Evolutionary conservation across 805 yeast genomes (phyloP), one percentile per base, ranked within the genome.

Genomic region (Yarrowia porcina): DNA sequence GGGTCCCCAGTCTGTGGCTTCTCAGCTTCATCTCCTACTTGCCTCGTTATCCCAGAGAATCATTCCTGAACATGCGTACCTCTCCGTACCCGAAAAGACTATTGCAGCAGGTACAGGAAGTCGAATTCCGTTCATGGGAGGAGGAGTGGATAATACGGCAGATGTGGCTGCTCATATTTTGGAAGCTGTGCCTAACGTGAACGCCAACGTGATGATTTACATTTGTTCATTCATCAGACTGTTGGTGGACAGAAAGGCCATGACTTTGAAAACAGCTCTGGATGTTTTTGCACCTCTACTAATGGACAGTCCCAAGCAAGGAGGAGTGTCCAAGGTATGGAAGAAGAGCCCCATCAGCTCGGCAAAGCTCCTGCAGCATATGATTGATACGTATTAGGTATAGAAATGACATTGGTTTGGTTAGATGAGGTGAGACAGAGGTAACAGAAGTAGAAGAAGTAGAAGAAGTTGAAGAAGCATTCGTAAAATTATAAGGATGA

Each of bases 1-100:
- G 15, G 83, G 80, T 2, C 74, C 76, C 6, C 76, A 78, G 39
- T 79, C 86, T 2, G 76, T 74, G 1, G 72, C 76, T 0, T 70
- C 70, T 39, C 67, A 66, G 50, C 67, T 74, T 21, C 33, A 66
- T 11, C 57, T 66, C 1, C 57, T 79, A 13, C 64, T 79, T 64
- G 67, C 71, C 23, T 72, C 73, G 45, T 61, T 78, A 4, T 75
- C 76, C 39, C 81, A 78, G 18, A 79, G 81, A 6, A 73, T 79
- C n/a, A 72, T 79, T 10, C 73, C 79, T 3, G 44, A 67, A 65
- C 15, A 76, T 71, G 59, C 68, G 44, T 54, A 64, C 63, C 30
- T 67, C 65, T 17, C 66, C 65, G 35, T 67, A 68, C 27, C 66
- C 69, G 45, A 67, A 71, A 18, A 71, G 73, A 41, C 47, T 6